Evolutionary conservation across 441 rosid species (phyloP), one percentile per base, ranked within the genome.

Genomic region (Biscutella laevigata): DNA sequence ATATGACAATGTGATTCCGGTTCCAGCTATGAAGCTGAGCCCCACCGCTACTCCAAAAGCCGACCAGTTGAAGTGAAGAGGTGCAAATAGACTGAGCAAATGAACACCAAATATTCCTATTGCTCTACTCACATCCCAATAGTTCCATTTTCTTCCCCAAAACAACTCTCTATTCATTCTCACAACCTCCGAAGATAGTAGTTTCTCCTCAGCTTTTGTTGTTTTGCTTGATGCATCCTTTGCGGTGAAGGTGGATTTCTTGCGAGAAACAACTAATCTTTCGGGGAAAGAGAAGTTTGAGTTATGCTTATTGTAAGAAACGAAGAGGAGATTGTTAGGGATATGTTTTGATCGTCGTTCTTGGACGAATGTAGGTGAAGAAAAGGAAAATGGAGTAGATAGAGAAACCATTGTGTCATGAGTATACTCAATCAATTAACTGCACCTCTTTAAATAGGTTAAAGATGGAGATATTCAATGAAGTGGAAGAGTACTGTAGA

Each of bases 1-100:
- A 16, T 56, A 86, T 7, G 84, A 86, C 30, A 81, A 71, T 24
- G 88, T 81, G 12, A 86, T 79, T 20, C 90, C 88, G 28, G 76
- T 59, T 22, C 22, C 33, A 8, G 86, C 72, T 17, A 72, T 54
- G 21, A 64, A 20, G 52, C 76, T 74, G 3, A 86, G 74, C 42
- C 54, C 74, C 26, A 71, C 37, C 10, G 83, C 75, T 26, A 74
- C 75, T 73, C 71, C 57, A 53, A 83, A 68, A 10, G 90, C 88
- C 56, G 34, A 19, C 86, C 88, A 80, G 29, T 48, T 77, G 74
- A 86, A 78, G 42, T 47, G 54, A 67, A 81, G 74, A 3, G 91
- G 91, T 20, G 82, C 88, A 26, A 72, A 67, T 34, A 81, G 61
- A 49, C 68, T 54, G 17, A 86, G 77, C 60, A 77, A 49, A 68